Percentiles rank a stretch among this genome's conserved stretches.
These are phyloP conservation scores for Stropharia rugosoannulata DNA, from an alignment of 768 basidiomycete genomes.

Conservation along the genomic window DNA sequence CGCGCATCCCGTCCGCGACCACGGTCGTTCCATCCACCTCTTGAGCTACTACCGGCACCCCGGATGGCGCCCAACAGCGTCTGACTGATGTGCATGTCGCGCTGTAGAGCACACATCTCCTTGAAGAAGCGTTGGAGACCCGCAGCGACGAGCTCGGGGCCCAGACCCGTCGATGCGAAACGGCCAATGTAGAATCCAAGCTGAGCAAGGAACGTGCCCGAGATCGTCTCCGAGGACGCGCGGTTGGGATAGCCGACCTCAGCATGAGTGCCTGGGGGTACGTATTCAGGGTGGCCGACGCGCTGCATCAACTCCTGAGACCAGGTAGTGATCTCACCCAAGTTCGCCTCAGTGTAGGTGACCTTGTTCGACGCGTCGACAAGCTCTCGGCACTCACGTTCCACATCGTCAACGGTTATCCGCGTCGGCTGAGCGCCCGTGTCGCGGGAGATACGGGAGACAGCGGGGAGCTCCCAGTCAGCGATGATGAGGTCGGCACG, in stretches of 20 bases:
- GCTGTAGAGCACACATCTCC: constrained; percentile 18
- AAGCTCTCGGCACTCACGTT: constrained; percentile 13
- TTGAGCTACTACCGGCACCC: constrained; percentile 5
- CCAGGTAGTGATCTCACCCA: constrained; percentile 4
- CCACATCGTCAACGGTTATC: constrained; percentile 41
- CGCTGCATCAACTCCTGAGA: neutral
- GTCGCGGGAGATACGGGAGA: constrained; percentile 56
- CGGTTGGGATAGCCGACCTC: neutral
- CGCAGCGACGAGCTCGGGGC: constrained; percentile 4
- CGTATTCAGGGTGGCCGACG: neutral
- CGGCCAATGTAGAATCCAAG: constrained; percentile 27
- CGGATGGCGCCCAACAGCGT: constrained; percentile 13
- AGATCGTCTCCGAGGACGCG: neutral
- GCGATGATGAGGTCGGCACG: constrained; percentile 56
- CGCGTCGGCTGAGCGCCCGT: constrained; percentile 72
- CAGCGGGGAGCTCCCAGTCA: constrained; percentile 68
- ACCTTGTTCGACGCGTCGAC: neutral
- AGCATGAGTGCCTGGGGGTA: neutral
- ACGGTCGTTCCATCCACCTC: neutral
- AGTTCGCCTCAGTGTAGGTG: neutral
- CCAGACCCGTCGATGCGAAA: constrained; percentile 10
- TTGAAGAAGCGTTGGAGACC: constrained; percentile 18
- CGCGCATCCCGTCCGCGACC: neutral
- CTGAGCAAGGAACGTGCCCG: constrained; percentile 17
- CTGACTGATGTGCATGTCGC: constrained; percentile 11